Evolutionary conservation across 2,329 filamentous ascomycete species (phyloP).

Genomic region (Colletotrichum magnum): DNA sequence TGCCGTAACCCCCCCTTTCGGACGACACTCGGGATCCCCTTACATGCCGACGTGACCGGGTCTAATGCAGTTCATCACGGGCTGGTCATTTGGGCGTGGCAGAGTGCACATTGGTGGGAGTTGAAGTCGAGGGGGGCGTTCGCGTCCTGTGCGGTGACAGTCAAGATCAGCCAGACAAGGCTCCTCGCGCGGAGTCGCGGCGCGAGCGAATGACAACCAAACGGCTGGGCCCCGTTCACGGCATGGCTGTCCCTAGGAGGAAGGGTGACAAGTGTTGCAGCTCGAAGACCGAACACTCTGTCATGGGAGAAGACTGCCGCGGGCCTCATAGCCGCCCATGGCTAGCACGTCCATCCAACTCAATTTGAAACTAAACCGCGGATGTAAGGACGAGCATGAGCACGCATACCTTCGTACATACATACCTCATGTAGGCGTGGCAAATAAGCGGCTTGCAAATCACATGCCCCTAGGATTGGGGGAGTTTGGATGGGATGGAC

Average conservation of each 20-base stretch:
- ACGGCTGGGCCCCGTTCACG: not conserved
- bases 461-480: not conserved
- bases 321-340: not conserved
- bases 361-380: constrained; percentile 16
- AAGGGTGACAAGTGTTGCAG: constrained; percentile 4
- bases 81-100: constrained; percentile 1
- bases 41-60: constrained; percentile 25
- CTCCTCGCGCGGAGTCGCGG: constrained; percentile 28
- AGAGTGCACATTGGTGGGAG: constrained; percentile 25
- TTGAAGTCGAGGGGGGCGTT: not conserved
- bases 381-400: not conserved
- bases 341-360: constrained; percentile 13
- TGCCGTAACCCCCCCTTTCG: constrained; percentile 34
- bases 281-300: constrained; percentile 12
- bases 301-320: not conserved
- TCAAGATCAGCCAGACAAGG: not conserved
- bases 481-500: constrained; percentile 3
- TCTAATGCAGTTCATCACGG: constrained; percentile 37
- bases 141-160: constrained; percentile 14
- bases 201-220: constrained; percentile 11
- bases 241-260: not conserved
- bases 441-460: constrained; percentile 16
- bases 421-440: constrained; percentile 8
- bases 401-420: no score
- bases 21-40: constrained; percentile 34